These are phyloP conservation scores for Phycomyces nitens DNA, from an alignment of 192 early-diverging fungal genomes.

Conservation along the genomic window DNA sequence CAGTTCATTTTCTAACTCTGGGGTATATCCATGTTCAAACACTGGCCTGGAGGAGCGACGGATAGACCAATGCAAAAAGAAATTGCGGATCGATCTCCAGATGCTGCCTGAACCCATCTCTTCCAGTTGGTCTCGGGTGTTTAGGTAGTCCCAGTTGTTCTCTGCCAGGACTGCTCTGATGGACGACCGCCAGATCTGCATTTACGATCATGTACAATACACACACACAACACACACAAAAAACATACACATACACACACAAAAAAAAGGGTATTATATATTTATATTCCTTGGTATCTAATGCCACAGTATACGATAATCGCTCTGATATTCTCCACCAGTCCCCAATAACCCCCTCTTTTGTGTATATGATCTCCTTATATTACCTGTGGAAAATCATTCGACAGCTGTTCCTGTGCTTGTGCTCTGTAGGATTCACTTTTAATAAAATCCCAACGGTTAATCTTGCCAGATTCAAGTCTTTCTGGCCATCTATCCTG, in stretches of 20 bases:
- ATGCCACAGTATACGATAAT: too few relatives aligned
- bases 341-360: too few relatives aligned
- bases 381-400: constrained; percentile 33
- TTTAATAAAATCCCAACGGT: constrained; percentile 8
- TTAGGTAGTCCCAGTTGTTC: constrained; percentile 39
- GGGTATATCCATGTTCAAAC: background rate
- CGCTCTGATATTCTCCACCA: too few relatives aligned
- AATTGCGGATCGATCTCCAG: constrained; percentile 31
- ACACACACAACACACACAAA: too few relatives aligned
- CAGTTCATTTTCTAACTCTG: constrained; percentile 27
- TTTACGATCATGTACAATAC: background rate
- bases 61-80: constrained; percentile 28
- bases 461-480: constrained; percentile 24
- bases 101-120: constrained; percentile 29
- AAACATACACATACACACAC: too few relatives aligned
- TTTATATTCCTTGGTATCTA: too few relatives aligned
- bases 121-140: constrained; percentile 25
- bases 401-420: constrained; percentile 11
- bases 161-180: constrained; percentile 45
- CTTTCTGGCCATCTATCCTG: constrained; percentile 17
- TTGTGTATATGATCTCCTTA: background rate
- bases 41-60: background rate
- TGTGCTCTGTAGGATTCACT: constrained; percentile 19
- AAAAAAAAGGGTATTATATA: too few relatives aligned
- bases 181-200: constrained; percentile 43